Base-by-base conservation (phyloP, 2,329 filamentous ascomycete genomes). In the Xylariaceae sp. region DNA sequence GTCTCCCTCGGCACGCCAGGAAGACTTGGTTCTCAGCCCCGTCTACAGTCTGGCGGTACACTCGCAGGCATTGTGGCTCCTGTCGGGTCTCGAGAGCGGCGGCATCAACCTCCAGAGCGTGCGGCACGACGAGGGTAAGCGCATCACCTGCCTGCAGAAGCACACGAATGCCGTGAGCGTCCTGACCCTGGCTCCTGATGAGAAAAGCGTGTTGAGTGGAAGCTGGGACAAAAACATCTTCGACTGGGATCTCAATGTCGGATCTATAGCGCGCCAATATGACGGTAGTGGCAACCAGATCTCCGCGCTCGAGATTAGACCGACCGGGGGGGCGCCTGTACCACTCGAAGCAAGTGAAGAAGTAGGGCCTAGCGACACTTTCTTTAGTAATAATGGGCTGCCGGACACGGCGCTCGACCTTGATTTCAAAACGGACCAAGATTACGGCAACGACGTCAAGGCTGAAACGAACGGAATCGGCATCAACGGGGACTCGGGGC, bases 221-320 rank as follows among this genome's bases (percentile, higher is more conserved):
- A 91, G 89, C 61, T 98, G 93, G 93, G 93, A 98, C 64, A 97
- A 95, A 67, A 86, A 79, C 15, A 83, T 97, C 1, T 78, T 89
- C 39, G 90, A 97, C 60, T 98, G 93, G 93, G 93, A 97, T 62
- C 65, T 98, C 19, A 89, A 97, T 56, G 93, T 81, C 1, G 93
- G 93, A 0, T 75, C 85, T 54, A 74, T 85, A 6, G 83, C 81
- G 50, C 79, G 90, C 9, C 76, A 77, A 4, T 98, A 93, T 56
- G 81, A 84, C 35, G 84, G 85, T 2, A 87, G 76, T 39, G 87
- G 83, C 12, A 75, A 86, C 4, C 93, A 98, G 60, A 89, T 97
- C 44, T 93, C 88, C 2, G 81, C 88, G 2, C 82, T 98, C 31
- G 90, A 97, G 64, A 77, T 89, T 43, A 78, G 93, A 3, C 91